phyloP scores from a whole-genome alignment of 768 basidiomycete genomes.

The Leccinum uliginosum region DNA sequence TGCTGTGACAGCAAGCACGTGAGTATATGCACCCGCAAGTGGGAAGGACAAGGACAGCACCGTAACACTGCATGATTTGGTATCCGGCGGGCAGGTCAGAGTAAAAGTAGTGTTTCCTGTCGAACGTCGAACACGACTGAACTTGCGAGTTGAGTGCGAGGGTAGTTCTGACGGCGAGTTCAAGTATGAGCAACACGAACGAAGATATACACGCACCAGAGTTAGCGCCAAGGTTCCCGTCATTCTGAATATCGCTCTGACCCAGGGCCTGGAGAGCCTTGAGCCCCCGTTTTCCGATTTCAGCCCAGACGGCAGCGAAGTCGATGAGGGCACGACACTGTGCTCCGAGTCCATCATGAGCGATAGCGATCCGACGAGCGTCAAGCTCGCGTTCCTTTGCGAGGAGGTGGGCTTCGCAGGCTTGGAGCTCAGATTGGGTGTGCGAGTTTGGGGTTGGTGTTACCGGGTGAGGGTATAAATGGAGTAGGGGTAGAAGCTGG shows the following conservation, averaged over 20 bases:
- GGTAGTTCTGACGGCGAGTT: slow-evolving; percentile 73
- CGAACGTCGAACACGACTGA: slow-evolving; percentile 75
- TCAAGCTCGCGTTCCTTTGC: slow-evolving; percentile 65
- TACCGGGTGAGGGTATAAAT: slow-evolving; percentile 3
- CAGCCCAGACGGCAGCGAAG: slow-evolving; percentile 64
- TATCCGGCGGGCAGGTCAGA: slow-evolving; percentile 91
- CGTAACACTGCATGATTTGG: slow-evolving; percentile 96
- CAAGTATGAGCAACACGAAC: no score
- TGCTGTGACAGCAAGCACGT: slow-evolving; percentile 47
- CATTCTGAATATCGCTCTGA: not conserved
- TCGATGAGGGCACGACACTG: slow-evolving; percentile 64
- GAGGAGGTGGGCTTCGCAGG: slow-evolving; percentile 73
- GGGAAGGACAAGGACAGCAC: slow-evolving; percentile 33
- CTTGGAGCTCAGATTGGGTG: slow-evolving; percentile 75
- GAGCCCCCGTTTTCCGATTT: slow-evolving; percentile 62
- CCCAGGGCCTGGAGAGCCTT: slow-evolving; percentile 19
- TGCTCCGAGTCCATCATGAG: slow-evolving; percentile 57
- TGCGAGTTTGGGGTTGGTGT: slow-evolving; percentile 44
- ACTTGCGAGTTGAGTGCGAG: slow-evolving; percentile 67
- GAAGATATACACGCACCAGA: no score
- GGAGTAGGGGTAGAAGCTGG: no score
- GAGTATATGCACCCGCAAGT: not conserved
- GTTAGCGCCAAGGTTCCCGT: not conserved
- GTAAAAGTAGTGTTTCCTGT: slow-evolving; percentile 98
- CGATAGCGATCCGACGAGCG: slow-evolving; percentile 44